Evolutionary conservation across 352 stramenopile genomes (phyloP), one percentile per base, ranked within the genome.

Genomic region (Phytopythium helicoides): DNA sequence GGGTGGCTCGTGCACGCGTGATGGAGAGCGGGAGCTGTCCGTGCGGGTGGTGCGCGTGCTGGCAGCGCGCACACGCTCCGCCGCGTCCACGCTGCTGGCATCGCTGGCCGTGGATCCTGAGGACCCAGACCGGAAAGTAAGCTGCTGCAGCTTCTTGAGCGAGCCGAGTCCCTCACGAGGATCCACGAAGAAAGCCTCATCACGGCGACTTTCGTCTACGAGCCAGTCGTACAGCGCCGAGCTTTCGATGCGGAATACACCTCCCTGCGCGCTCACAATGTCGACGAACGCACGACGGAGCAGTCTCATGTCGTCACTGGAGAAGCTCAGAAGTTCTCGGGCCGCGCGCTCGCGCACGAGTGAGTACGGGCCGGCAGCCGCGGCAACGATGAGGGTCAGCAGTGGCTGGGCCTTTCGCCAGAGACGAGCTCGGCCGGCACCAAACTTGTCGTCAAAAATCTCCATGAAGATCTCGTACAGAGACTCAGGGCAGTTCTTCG

Each of bases 401-500:
- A 92, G 68, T 9, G 80, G 81, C 23, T 89, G 74, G 1, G 68
- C 81, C 58, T 92, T 92, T 33, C 68, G 66, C 85, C 85, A 94
- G n/a, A 89, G 50, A 19, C 82, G 85, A n/a, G 57, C 78, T 19
- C 70, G 76, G 12, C 78, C 82, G 25, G 85, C 71, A 25, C 85
- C 85, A 47, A 92, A 94, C 63, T 94, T 94, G 57, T 94, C 85
- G 46, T 94, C 78, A 42, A 94, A 94, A 37, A 94, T 92, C 58
- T 91, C 78, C 2, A 74, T 71, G 51, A 87, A 92, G 49, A 94
- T 94, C 39, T 91, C 85, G 58, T 81, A 86, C 25, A 94, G 59
- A 15, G 80, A 83, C 60, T 92, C 71, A n/a, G 3, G 85, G 85
- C 28, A 94, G 62, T 23, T 94, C 80, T 16, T 88, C 58, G 6